Evolutionary conservation across 2,329 filamentous ascomycete genomes (phyloP).

Genomic region (Diaporthe vaccinii): DNA sequence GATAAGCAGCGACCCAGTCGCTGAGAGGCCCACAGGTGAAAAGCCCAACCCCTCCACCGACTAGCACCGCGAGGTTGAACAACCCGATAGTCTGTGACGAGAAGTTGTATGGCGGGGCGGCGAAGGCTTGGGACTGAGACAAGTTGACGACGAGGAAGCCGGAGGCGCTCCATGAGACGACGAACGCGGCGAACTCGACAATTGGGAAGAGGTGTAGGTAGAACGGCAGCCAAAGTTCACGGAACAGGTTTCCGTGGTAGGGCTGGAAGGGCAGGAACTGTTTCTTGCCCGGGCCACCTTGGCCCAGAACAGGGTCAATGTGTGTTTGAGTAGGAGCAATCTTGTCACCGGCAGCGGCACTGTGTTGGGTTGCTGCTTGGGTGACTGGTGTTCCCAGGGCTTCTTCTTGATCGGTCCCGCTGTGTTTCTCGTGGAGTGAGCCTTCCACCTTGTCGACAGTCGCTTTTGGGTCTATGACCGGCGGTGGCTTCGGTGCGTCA

Average conservation of each 20-base stretch:
- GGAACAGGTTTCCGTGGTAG: slow-evolving; percentile 60
- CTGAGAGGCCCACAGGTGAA: slow-evolving; percentile 58
- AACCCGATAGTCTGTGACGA: slow-evolving; percentile 58
- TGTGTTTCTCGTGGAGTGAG: slow-evolving; percentile 36
- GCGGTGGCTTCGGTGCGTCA: slow-evolving; percentile 29
- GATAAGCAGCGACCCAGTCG: slow-evolving; percentile 57
- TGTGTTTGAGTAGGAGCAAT: slow-evolving; percentile 47
- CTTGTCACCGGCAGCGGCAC: background rate
- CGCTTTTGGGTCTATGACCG: slow-evolving; percentile 40
- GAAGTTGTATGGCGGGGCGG: slow-evolving; percentile 59
- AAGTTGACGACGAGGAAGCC: slow-evolving; percentile 69
- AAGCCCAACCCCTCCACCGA: slow-evolving; percentile 57
- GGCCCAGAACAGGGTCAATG: slow-evolving; percentile 68
- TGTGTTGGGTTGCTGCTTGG: slow-evolving; percentile 8
- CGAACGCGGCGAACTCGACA: slow-evolving; percentile 72
- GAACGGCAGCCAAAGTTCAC: slow-evolving; percentile 72
- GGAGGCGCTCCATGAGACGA: slow-evolving; percentile 64
- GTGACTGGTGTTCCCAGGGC: background rate
- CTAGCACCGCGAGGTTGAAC: slow-evolving; percentile 61
- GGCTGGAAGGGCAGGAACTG: slow-evolving; percentile 69
- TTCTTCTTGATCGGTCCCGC: slow-evolving; percentile 11
- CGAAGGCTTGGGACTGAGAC: slow-evolving; percentile 62
- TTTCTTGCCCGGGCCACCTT: slow-evolving; percentile 64
- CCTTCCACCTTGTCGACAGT: slow-evolving; percentile 32
- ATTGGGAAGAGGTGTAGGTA: slow-evolving; percentile 74